Conservation (phyloP, 2,329 filamentous ascomycete species). For the Epichloe uncinata region DNA sequence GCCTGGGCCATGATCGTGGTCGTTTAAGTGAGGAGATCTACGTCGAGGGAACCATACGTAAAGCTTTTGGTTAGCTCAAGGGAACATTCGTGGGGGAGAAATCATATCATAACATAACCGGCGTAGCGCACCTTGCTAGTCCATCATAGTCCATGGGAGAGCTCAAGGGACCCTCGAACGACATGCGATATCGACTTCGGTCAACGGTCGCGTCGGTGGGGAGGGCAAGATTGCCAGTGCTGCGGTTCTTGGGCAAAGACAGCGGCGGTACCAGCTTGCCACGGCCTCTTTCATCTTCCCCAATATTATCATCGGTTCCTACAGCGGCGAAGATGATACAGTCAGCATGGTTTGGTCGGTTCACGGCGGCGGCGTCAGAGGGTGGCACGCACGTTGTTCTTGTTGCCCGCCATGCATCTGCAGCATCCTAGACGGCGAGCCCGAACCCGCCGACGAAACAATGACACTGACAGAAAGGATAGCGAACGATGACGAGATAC, state of each 20-base stretch:
- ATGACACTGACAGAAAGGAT: conserved; percentile 6
- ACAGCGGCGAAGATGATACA: conserved; percentile 11
- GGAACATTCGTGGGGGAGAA: neutral
- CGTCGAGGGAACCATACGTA: neutral
- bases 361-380: neutral
- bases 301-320: conserved; percentile 21
- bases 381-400: conserved; percentile 23
- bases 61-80: neutral
- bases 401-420: conserved; percentile 29
- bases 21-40: conserved; percentile 70
- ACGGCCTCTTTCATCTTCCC: conserved; percentile 27
- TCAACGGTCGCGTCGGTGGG: conserved; percentile 35
- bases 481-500: conserved; percentile 9
- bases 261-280: conserved; percentile 33
- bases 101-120: conserved; percentile 13
- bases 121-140: conserved; percentile 50
- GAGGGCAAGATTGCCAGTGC: conserved; percentile 47
- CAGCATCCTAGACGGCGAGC: conserved; percentile 27
- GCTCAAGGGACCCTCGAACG: conserved; percentile 57
- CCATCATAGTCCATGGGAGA: conserved; percentile 50
- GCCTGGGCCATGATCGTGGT: conserved; percentile 78
- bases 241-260: conserved; percentile 49
- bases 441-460: conserved; percentile 4
- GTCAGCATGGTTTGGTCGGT: conserved; percentile 2
- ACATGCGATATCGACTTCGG: conserved; percentile 54